phyloP scores from a whole-genome alignment of 768 basidiomycete genomes.

The Ramaria sp. region DNA sequence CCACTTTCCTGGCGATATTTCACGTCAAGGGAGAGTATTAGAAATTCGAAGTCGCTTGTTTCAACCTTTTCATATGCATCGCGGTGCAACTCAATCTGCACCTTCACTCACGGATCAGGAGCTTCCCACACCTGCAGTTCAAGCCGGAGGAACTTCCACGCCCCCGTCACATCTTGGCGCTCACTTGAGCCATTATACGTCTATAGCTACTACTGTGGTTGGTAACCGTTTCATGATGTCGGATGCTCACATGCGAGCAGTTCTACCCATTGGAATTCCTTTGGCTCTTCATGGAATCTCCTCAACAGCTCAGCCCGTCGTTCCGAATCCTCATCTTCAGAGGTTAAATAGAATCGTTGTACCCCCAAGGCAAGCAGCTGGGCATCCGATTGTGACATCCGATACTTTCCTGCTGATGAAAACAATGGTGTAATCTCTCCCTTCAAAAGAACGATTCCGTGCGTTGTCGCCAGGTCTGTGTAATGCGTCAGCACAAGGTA shows the following conservation, averaged over 20 bases:
- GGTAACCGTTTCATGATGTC: neutral
- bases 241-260: conserved; percentile 41
- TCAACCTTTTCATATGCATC: neutral
- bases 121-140: too few relatives aligned
- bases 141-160: too few relatives aligned
- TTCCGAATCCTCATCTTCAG: conserved; percentile 21
- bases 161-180: too few relatives aligned
- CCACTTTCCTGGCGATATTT: neutral
- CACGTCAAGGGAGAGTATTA: neutral
- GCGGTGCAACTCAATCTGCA: neutral
- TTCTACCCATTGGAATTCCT: conserved; percentile 74
- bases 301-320: conserved; percentile 44
- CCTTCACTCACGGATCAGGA: neutral
- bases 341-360: conserved; percentile 81
- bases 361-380: conserved; percentile 70
- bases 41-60: neutral
- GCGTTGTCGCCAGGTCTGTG: conserved; percentile 72
- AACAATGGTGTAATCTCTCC: conserved; percentile 81
- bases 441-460: conserved; percentile 74
- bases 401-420: conserved; percentile 31
- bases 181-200: neutral
- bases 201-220: neutral
- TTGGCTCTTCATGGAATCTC: conserved; percentile 69
- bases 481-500: conserved; percentile 87
- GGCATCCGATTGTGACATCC: conserved; percentile 73